Percentiles rank a stretch among this genome's conserved stretches.
Conservation (phyloP, 192 early-diverging fungal genomes). For the Chytriomyces sp. region DNA sequence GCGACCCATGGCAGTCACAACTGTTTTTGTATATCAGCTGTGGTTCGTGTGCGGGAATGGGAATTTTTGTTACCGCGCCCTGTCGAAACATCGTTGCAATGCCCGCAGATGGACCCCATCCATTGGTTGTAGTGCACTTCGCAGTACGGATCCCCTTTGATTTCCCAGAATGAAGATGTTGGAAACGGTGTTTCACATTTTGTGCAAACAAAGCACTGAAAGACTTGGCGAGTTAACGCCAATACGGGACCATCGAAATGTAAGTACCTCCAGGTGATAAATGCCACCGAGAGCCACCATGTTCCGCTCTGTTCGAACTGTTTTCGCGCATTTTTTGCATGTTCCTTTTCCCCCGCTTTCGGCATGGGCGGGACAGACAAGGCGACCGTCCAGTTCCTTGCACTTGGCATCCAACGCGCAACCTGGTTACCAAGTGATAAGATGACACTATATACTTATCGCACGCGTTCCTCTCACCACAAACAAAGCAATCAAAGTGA, state of each 20-base stretch:
- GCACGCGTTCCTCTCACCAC: conserved; percentile 30
- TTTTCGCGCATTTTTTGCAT: conserved; percentile 50
- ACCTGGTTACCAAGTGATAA: not conserved
- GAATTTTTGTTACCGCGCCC: conserved; percentile 42
- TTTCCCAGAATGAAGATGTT: conserved; percentile 47
- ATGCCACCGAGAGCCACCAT: conserved; percentile 49
- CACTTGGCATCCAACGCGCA: conserved; percentile 34
- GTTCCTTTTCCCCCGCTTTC: conserved; percentile 35
- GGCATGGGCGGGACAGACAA: conserved; percentile 56
- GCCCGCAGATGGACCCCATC: conserved; percentile 49
- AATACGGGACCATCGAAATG: not conserved
- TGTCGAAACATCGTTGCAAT: conserved; percentile 44
- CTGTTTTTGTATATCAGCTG: conserved; percentile 29
- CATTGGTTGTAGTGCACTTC: conserved; percentile 56
- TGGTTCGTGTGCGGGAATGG: not conserved
- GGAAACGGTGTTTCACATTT: conserved; percentile 56
- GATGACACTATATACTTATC: not conserved
- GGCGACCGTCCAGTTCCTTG: conserved; percentile 54
- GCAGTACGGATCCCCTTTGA: conserved; percentile 51
- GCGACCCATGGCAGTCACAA: conserved; percentile 44
- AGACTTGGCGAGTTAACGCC: not conserved
- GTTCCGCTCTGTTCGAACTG: conserved; percentile 47
- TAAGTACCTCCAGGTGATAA: conserved; percentile 56
- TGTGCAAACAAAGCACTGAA: conserved; percentile 57
- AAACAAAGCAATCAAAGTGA: conserved; percentile 55